Conservation (phyloP, 2,329 filamentous ascomycete species). For the Didymella arachidicola region DNA sequence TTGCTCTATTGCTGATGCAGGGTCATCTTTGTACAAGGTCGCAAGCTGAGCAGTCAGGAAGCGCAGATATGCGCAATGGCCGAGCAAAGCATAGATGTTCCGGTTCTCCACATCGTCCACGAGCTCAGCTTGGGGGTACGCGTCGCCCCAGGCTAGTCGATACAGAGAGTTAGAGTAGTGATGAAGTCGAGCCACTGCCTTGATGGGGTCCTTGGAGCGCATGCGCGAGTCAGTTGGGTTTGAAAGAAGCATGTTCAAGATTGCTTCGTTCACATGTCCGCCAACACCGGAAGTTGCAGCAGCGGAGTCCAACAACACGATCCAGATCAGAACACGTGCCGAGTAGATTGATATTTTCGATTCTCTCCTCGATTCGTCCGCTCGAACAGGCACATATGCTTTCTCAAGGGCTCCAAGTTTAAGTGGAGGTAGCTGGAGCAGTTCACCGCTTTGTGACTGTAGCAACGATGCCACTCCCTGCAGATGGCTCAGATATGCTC, state of each 20-base stretch:
- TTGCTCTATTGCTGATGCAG: slow-evolving; percentile 14
- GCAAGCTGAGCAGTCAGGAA: slow-evolving; percentile 45
- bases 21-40: slow-evolving; percentile 21
- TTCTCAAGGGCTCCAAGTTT: slow-evolving; percentile 8
- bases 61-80: slow-evolving; percentile 43
- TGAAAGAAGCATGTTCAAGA: slow-evolving; percentile 27
- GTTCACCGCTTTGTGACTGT: slow-evolving; percentile 22
- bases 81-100: slow-evolving; percentile 43
- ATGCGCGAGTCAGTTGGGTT: slow-evolving; percentile 10
- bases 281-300: slow-evolving; percentile 46
- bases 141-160: slow-evolving; percentile 45
- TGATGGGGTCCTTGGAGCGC: slow-evolving; percentile 16
- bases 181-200: slow-evolving; percentile 40
- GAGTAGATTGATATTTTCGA: slow-evolving; percentile 43
- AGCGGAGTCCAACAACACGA: slow-evolving; percentile 42
- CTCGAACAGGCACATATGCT: neutral
- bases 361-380: neutral
- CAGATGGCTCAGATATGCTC: slow-evolving; percentile 45
- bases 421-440: slow-evolving; percentile 16
- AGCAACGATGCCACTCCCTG: slow-evolving; percentile 45
- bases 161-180: slow-evolving; percentile 48
- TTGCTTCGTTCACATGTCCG: slow-evolving; percentile 42
- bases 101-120: slow-evolving; percentile 50
- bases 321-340: slow-evolving; percentile 48
- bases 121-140: slow-evolving; percentile 48